A percentile compares a stretch with the other conserved stretches of the same genome.
These are phyloP conservation scores for Steccherinum ochraceum DNA, from an alignment of 768 basidiomycete species.

Conservation along the genomic window DNA sequence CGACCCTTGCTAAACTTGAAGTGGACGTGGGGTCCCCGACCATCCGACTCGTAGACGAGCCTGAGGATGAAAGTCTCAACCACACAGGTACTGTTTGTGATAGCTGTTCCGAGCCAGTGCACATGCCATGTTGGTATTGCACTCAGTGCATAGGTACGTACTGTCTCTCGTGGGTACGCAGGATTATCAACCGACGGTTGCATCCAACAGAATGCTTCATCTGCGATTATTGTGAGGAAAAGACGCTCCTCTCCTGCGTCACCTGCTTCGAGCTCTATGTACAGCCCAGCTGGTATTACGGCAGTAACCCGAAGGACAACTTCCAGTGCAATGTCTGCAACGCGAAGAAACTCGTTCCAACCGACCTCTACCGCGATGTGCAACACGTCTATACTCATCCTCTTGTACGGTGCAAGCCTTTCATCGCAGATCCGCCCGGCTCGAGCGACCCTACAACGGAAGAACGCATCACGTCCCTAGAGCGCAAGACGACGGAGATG, in stretches of 20 bases:
- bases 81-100: too few species aligned
- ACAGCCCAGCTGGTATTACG: conserved; percentile 9
- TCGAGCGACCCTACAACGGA: not conserved
- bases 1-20: too few species aligned
- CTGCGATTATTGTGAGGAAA: conserved; percentile 10
- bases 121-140: conserved; percentile 14
- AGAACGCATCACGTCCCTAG: not conserved
- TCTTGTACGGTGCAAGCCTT: conserved; percentile 4
- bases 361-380: not conserved
- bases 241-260: conserved; percentile 4
- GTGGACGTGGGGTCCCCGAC: too few species aligned
- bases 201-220: conserved; percentile 5
- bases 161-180: too few species aligned
- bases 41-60: too few species aligned
- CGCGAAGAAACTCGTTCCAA: not conserved
- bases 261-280: conserved; percentile 3
- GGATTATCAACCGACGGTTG: not conserved
- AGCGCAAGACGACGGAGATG: conserved; percentile 3
- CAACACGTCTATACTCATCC: conserved; percentile 8
- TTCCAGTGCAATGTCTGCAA: conserved; percentile 5
- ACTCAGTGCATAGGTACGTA: conserved; percentile 4
- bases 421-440: not conserved
- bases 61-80: too few species aligned
- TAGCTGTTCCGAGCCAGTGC: too few species aligned
- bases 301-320: not conserved